phyloP scores from a whole-genome alignment of 192 early-diverging fungal genomes.

The Jimgerdemannia lactiflua region DNA sequence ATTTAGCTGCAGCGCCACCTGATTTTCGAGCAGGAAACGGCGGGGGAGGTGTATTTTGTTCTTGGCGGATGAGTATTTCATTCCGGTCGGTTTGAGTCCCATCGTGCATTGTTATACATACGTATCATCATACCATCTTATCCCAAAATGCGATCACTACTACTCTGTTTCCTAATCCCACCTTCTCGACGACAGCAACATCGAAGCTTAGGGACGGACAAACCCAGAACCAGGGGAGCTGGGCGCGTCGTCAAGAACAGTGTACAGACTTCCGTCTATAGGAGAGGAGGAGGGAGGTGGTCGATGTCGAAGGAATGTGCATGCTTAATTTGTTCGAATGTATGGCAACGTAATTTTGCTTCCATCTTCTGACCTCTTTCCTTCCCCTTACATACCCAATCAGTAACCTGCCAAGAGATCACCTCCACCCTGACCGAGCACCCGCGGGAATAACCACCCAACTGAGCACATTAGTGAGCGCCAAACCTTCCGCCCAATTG shows the following conservation, averaged over 20 bases:
- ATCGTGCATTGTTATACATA: not conserved
- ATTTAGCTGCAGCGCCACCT: constrained; percentile 69
- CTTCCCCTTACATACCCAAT: constrained; percentile 2
- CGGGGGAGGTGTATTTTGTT: constrained; percentile 58
- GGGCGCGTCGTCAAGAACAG: constrained; percentile 58
- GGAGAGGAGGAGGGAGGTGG: constrained; percentile 21
- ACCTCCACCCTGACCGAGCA: constrained; percentile 36
- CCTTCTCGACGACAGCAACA: constrained; percentile 35
- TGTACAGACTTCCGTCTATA: constrained; percentile 40
- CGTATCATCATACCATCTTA: not conserved
- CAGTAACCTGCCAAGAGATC: constrained; percentile 42
- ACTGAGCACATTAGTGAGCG: constrained; percentile 41
- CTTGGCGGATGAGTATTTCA: constrained; percentile 52
- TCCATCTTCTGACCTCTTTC: not conserved
- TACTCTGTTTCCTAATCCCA: constrained; percentile 55
- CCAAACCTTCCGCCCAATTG: constrained; percentile 50
- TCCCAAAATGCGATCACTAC: constrained; percentile 50
- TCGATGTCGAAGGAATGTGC: not conserved
- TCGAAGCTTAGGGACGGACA: constrained; percentile 22
- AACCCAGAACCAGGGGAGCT: constrained; percentile 33
- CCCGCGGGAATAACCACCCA: constrained; percentile 40
- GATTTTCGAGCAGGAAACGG: constrained; percentile 43
- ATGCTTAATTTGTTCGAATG: not conserved
- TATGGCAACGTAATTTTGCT: not conserved
- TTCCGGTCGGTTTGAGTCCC: not conserved